Evolutionary conservation across 169 alveolate species (phyloP).

Genomic region (Plasmodium gaboni): DNA sequence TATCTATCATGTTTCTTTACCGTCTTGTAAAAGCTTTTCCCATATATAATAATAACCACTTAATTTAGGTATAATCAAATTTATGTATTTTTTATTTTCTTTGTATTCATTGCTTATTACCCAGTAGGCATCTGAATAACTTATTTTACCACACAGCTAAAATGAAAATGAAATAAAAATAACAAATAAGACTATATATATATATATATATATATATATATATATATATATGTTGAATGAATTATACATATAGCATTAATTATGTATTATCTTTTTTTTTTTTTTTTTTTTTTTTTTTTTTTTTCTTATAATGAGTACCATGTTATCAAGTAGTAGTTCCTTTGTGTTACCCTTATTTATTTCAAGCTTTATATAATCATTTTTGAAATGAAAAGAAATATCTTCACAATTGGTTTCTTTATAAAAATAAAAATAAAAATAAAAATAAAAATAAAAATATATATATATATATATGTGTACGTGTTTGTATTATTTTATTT

Average conservation of each 20-base stretch:
- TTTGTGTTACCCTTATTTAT: slow-evolving; percentile 7
- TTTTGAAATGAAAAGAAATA: slow-evolving; percentile 24
- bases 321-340: slow-evolving; percentile 31
- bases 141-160: slow-evolving; percentile 60
- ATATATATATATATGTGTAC: neutral
- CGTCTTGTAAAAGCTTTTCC: slow-evolving; percentile 62
- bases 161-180: neutral
- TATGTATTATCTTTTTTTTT: neutral
- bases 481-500: neutral
- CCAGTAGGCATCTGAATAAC: slow-evolving; percentile 60
- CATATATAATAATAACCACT: slow-evolving; percentile 54
- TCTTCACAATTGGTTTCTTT: slow-evolving; percentile 39
- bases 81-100: slow-evolving; percentile 22
- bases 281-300: neutral
- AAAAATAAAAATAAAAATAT: too few species aligned
- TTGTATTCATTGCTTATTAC: slow-evolving; percentile 51
- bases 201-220: neutral
- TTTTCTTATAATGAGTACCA: slow-evolving; percentile 10
- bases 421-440: slow-evolving; percentile 9
- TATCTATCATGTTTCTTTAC: neutral
- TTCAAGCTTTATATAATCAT: slow-evolving; percentile 63
- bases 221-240: neutral
- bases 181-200: neutral
- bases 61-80: slow-evolving; percentile 51
- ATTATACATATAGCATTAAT: neutral